Evolutionary conservation across 306 rosid genomes (phyloP).

Genomic region (Dalbergia cochinchinensis): DNA sequence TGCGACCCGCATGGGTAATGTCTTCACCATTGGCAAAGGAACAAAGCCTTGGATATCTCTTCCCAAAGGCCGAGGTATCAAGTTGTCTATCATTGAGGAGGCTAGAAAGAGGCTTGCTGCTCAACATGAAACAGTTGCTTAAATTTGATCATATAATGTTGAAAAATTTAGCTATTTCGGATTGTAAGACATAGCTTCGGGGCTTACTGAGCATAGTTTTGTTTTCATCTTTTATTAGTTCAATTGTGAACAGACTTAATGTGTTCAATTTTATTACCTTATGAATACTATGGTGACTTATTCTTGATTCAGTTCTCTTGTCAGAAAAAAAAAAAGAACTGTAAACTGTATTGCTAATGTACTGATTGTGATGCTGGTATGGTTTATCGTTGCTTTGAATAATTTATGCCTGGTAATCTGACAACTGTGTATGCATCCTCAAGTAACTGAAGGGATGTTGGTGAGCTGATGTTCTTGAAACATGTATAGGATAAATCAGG

Average conservation of each 20-base stretch:
- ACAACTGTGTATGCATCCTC: no score
- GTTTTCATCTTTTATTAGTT: not conserved
- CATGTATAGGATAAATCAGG: no score
- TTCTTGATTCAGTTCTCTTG: not conserved
- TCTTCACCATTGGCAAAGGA: conserved; percentile 72
- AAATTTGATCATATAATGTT: conserved; percentile 5
- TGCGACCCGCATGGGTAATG: conserved; percentile 69
- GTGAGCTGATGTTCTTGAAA: no score
- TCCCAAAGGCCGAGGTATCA: conserved; percentile 76
- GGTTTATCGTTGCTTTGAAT: no score
- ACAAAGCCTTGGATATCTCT: conserved; percentile 70
- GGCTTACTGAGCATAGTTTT: conserved; percentile 12
- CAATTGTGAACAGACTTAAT: not conserved
- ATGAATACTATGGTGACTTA: not conserved
- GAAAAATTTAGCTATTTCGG: conserved; percentile 2
- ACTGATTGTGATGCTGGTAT: no score
- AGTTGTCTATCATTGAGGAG: conserved; percentile 78
- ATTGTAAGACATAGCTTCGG: not conserved
- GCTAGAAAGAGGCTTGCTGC: conserved; percentile 72
- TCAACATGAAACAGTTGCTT: conserved; percentile 50
- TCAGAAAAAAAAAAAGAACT: no score
- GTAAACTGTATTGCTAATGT: no score
- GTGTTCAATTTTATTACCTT: not conserved
- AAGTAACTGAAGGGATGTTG: no score
- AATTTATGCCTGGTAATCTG: no score